Base-by-base conservation (phyloP, 345 rosid genomes). In the Alliaria petiolata region DNA sequence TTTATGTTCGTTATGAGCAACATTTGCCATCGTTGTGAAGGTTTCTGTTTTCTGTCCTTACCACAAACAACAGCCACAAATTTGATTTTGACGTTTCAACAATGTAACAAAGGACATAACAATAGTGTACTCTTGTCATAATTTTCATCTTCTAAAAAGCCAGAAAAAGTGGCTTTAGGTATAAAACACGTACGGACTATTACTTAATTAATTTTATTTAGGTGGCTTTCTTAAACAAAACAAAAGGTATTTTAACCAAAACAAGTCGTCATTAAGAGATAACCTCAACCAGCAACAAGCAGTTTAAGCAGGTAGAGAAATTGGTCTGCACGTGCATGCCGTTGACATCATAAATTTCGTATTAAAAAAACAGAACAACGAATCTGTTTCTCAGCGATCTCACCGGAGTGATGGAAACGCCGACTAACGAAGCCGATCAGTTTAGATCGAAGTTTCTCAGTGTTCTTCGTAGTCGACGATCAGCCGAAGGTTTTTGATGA, bases 371-470 rank as follows among this genome's bases (percentile, higher is more conserved):
- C 65, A 69, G 47, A 69, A 46, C 16, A 47, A 19, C n/a, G 14
- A 34, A 43, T n/a, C n/a, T n/a, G n/a, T n/a, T n/a, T n/a, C n/a
- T n/a, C n/a, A n/a, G n/a, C n/a, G n/a, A n/a, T n/a, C n/a, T 38
- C 42, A 56, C 63, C 59, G 68, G 67, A 38, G 43, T 14, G 17
- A 70, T 75, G 83, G 82, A 75, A 60, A 50, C 58, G 16, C 34
- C 31, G 30, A 65, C 8, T 0, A 14, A 35, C 22, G 63, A 80
- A 45, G 53, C 68, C 6, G n/a, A n/a, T n/a, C n/a, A n/a, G n/a
- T 74, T 87, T 69, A 83, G 97, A 58, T 55, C 69, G 53, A 76
- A 86, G 62, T 93, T 90, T 77, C 77, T 90, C 20, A 62, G 57
- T 7, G 36, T 85, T 56, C 88, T 93, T 28, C 83, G 71, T 0